Conservation (phyloP, 306 rosid species). For the Sophora flavescens region DNA sequence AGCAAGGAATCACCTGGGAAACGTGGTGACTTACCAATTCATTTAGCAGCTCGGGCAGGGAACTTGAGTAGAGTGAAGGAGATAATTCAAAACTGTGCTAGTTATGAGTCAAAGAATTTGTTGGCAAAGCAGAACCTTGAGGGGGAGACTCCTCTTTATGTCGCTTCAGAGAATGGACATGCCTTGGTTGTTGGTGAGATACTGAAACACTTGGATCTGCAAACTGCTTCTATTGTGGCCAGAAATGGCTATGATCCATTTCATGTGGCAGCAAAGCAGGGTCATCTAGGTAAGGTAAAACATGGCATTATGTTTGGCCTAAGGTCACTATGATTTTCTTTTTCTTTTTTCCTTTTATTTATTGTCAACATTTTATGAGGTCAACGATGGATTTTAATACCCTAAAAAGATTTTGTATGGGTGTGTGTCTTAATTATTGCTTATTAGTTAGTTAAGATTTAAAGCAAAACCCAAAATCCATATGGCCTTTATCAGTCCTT, state of each 20-base stretch:
- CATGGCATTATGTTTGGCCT: constrained; percentile 19
- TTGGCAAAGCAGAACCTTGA: constrained; percentile 80
- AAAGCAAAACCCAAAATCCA: constrained; percentile 23
- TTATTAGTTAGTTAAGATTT: constrained; percentile 24
- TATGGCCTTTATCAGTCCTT: constrained; percentile 8
- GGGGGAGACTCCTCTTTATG: constrained; percentile 94
- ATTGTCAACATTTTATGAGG: constrained; percentile 29
- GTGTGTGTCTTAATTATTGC: constrained; percentile 10
- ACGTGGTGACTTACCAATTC: constrained; percentile 64
- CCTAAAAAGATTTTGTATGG: constrained; percentile 31
- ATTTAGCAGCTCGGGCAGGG: constrained; percentile 86
- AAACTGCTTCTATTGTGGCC: constrained; percentile 78
- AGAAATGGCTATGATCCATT: constrained; percentile 90
- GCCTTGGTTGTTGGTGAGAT: constrained; percentile 73
- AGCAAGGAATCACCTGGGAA: constrained; percentile 67
- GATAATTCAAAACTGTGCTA: constrained; percentile 60
- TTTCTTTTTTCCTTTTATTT: background rate
- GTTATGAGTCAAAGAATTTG: constrained; percentile 57
- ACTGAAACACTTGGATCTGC: constrained; percentile 80
- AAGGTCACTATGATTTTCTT: constrained; percentile 12
- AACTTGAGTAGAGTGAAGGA: constrained; percentile 67
- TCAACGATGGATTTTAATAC: constrained; percentile 23
- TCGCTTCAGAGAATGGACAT: constrained; percentile 85
- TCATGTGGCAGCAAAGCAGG: constrained; percentile 90
- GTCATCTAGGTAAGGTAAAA: constrained; percentile 83